Percentiles rank a stretch among this genome's conserved stretches.
These are phyloP conservation scores for Acacia crassicarpa DNA, from an alignment of 306 rosid genomes.

Conservation along the genomic window DNA sequence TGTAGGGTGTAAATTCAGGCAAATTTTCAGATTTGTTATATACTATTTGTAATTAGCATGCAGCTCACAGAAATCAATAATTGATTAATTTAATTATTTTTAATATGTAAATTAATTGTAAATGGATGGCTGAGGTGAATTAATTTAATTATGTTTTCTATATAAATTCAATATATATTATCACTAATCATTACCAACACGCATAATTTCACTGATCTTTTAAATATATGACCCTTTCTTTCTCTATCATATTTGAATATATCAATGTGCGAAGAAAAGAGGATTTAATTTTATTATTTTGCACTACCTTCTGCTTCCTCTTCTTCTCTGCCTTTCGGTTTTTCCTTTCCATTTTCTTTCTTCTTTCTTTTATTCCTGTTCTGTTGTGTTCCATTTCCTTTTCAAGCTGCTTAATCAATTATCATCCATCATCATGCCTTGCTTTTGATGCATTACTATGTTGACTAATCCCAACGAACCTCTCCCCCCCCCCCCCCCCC, in stretches of 20 bases:
- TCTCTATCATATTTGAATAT: not conserved
- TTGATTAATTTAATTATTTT: not conserved
- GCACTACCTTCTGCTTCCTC: not conserved
- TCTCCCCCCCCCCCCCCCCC: conserved; percentile 19
- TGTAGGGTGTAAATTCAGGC: not conserved
- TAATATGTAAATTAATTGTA: not conserved
- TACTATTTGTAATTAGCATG: not conserved
- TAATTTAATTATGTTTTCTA: no score
- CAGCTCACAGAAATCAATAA: not conserved
- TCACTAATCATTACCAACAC: not conserved
- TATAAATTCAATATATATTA: not conserved
- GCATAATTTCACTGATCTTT: not conserved
- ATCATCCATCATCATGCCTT: conserved; percentile 54
- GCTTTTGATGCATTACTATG: conserved; percentile 85
- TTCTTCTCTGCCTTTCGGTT: not conserved
- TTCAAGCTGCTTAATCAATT: conserved; percentile 55
- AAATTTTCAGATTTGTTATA: not conserved
- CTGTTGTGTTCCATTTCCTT: conserved; percentile 22
- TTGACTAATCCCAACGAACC: conserved; percentile 85
- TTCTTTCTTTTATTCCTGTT: not conserved
- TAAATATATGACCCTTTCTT: not conserved
- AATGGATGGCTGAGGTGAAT: not conserved
- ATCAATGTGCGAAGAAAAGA: not conserved
- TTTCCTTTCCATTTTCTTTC: not conserved
- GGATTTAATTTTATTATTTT: not conserved